Evolutionary conservation across 2,329 filamentous ascomycete species (phyloP).

Genomic region (Trichoderma pleuroti): DNA sequence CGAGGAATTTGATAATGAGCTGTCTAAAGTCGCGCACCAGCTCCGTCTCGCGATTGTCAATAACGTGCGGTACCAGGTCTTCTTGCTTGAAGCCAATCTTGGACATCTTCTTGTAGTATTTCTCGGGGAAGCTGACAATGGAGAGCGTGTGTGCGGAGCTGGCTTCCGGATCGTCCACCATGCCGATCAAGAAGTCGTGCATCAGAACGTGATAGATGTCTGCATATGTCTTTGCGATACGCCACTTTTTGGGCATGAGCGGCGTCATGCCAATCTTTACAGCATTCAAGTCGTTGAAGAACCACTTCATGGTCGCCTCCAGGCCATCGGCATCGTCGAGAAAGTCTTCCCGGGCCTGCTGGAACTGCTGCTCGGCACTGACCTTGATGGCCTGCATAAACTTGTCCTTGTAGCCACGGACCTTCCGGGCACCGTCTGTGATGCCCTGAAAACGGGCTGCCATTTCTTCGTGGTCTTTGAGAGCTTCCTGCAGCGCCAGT

Average conservation of each 20-base stretch:
- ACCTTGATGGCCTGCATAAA: slow-evolving; percentile 78
- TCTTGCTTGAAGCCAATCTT: slow-evolving; percentile 77
- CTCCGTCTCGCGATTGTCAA: slow-evolving; percentile 86
- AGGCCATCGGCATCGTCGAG: slow-evolving; percentile 76
- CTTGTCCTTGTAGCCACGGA: slow-evolving; percentile 95
- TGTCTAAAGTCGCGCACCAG: slow-evolving; percentile 90
- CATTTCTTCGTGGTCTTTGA: slow-evolving; percentile 93
- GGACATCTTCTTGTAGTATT: slow-evolving; percentile 93
- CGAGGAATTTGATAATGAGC: slow-evolving; percentile 91
- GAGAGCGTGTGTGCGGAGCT: slow-evolving; percentile 83
- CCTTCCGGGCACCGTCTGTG: slow-evolving; percentile 84
- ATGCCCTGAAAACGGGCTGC: slow-evolving; percentile 92
- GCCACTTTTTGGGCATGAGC: slow-evolving; percentile 95
- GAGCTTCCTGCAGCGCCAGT: slow-evolving; percentile 84
- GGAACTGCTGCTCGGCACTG: slow-evolving; percentile 71
- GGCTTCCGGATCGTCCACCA: slow-evolving; percentile 81
- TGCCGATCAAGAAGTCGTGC: slow-evolving; percentile 84
- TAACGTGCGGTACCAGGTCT: slow-evolving; percentile 77
- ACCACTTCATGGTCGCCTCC: slow-evolving; percentile 91
- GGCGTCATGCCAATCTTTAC: slow-evolving; percentile 89
- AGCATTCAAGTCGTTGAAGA: slow-evolving; percentile 94
- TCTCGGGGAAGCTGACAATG: slow-evolving; percentile 91
- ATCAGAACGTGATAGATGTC: slow-evolving; percentile 90
- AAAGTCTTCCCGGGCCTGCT: slow-evolving; percentile 68
- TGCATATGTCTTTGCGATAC: slow-evolving; percentile 85